phyloP scores from a whole-genome alignment of 768 basidiomycete genomes.

The Fomitopsis serialis region DNA sequence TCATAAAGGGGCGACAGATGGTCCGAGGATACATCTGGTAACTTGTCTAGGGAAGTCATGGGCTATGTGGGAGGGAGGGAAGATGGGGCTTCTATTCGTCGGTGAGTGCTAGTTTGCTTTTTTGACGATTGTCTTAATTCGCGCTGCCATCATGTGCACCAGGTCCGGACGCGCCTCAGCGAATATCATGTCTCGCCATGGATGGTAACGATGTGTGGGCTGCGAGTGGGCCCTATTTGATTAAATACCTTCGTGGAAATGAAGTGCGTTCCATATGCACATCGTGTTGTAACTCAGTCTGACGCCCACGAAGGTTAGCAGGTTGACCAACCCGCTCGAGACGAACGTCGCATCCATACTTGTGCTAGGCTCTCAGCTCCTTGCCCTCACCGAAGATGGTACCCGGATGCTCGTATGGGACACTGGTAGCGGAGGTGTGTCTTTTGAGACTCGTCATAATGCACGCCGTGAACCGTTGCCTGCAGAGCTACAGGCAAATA shows the following conservation, averaged over 20 bases:
- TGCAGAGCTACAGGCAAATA: conserved; percentile 55
- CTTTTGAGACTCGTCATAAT: conserved; percentile 11
- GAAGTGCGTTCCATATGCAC: conserved; percentile 43
- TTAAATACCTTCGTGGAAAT: conserved; percentile 86
- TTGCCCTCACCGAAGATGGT: conserved; percentile 79
- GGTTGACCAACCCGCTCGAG: conserved; percentile 61
- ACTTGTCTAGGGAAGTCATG: conserved; percentile 87
- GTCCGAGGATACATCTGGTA: conserved; percentile 76
- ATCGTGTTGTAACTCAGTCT: neutral
- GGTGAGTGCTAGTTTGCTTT: conserved; percentile 47
- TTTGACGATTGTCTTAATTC: neutral
- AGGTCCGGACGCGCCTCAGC: conserved; percentile 80
- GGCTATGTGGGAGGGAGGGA: conserved; percentile 95
- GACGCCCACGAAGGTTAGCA: conserved; percentile 39
- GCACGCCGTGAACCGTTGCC: conserved; percentile 1
- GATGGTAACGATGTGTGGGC: conserved; percentile 87
- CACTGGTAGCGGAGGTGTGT: conserved; percentile 50
- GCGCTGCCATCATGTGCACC: neutral
- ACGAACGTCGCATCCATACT: conserved; percentile 57
- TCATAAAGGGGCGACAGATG: conserved; percentile 78
- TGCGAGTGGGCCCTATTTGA: conserved; percentile 57
- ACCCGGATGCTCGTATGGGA: conserved; percentile 76
- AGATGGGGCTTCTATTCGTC: conserved; percentile 89
- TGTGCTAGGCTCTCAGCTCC: conserved; percentile 76
- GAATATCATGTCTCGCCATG: conserved; percentile 73